These are phyloP conservation scores for Ambrosia artemisiifolia DNA, from an alignment of 129 eudicot genomes.

Conservation along the genomic window DNA sequence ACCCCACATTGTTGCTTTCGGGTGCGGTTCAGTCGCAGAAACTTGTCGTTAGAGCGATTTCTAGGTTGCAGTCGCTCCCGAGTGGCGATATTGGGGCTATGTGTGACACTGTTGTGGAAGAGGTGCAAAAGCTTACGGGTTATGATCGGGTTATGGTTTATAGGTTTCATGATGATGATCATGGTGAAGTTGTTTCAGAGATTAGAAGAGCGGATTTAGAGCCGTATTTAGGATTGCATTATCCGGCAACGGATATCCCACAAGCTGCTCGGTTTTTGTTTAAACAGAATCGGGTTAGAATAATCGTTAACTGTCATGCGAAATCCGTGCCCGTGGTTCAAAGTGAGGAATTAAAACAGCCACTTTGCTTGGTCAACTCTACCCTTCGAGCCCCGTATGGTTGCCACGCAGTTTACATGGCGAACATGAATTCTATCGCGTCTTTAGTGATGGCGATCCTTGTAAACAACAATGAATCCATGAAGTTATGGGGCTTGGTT, in stretches of 20 bases:
- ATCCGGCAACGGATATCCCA: constrained; percentile 75
- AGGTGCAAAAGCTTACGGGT: constrained; percentile 64
- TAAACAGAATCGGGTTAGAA: constrained; percentile 64
- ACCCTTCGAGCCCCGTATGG: constrained; percentile 66
- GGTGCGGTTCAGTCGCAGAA: constrained; percentile 71
- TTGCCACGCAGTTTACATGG: constrained; percentile 65
- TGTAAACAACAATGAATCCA: constrained; percentile 42
- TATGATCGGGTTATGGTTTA: constrained; percentile 74
- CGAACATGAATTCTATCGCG: constrained; percentile 58
- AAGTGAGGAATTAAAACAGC: constrained; percentile 47
- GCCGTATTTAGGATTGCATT: constrained; percentile 70
- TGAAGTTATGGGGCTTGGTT: constrained; percentile 69
- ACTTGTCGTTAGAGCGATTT: constrained; percentile 54
- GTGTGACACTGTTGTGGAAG: constrained; percentile 68
- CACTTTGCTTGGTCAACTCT: constrained; percentile 57
- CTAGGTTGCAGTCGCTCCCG: constrained; percentile 58
- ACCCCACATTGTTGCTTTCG: constrained; percentile 47
- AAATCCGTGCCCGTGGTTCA: constrained; percentile 44
- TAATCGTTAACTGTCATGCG: constrained; percentile 53
- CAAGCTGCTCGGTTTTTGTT: constrained; percentile 76
- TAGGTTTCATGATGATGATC: constrained; percentile 72
- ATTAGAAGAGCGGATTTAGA: constrained; percentile 57
- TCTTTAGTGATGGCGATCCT: constrained; percentile 63
- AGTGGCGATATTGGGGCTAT: constrained; percentile 62
- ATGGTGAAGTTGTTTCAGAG: constrained; percentile 72